Base-by-base conservation (phyloP, 2,329 filamentous ascomycete species). In the Neophaeococcomyces mojaviensis region DNA sequence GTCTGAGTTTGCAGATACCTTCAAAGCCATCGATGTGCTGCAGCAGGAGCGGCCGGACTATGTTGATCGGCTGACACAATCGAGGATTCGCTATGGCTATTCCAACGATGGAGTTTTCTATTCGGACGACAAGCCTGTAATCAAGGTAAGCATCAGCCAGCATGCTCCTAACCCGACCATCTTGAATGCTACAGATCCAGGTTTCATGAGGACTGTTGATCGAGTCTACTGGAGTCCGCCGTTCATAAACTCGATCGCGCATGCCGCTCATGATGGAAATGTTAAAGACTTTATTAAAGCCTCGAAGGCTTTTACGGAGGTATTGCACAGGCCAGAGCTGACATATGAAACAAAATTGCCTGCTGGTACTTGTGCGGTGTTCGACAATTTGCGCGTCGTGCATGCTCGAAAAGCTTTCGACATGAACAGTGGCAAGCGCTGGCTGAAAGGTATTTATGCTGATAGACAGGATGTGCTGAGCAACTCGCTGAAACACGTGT, bases 321-420 rank as follows among this genome's bases (percentile, higher is more conserved):
- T 76, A 0, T 65, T 92, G 19, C 81, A 86, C 53, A 60, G 70
- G 1, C 66, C 73, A 0, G 60, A 68, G 3, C 77, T 77, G 49
- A 65, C 88, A 44, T 84, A 82, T 59, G 75, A 90, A 68, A 72
- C 83, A 48, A 83, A 83, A 64, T 70, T 96, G 64, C 70, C 79
- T 44, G 80, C 85, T 3, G 92, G 90, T 2, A 86, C 95, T 59
- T 94, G 88, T 61, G 88, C 89, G 10, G 74, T 98, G n/a, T 97
- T 98, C 61, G 84, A 94, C 62, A 97, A 97, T 61, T 40, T 54
- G 32, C 75, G 90, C 15, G 73, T 94, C n/a, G 65, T 94, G 60
- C 92, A 97, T 68, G 90, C 88, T 0, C 73, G 92, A 3, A 76
- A 72, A 13, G 78, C 80, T 24, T 97, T 97, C 64, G 80, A 90